Evolutionary conservation across 371 early-diverging fungal genomes (phyloP), one percentile per base, ranked within the genome.

Genomic region (Basidiobolus meristosporus): DNA sequence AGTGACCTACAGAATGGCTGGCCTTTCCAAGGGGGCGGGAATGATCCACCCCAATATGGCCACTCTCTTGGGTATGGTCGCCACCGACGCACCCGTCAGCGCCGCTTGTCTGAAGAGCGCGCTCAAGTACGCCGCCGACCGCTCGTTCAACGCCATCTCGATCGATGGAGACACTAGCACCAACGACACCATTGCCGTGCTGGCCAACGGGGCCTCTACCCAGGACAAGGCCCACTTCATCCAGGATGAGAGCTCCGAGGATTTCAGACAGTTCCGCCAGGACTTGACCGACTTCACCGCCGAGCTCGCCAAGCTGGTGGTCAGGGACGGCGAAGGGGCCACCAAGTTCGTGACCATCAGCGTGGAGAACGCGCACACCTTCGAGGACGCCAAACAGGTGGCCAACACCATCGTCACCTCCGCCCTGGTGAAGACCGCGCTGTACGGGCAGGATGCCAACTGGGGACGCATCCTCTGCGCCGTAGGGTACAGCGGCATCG

Each of bases 11-110:
- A 54, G 77, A 20, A 68, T 95, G 62, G 86, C 87, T 0, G 96
- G 96, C 12, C 82, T 90, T 57, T 72, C 83, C 32, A 95, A 95
- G 59, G 96, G 93, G 26, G 91, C 93, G 0, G 91, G 93, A 7
- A 93, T 93, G 93, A 87, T 84, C 41, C 87, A 86, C 44, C 87
- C 88, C 17, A 77, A 84, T 51, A 84, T 84, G 87, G 96, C 92
- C 7, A 95, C 96, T 4, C 57, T 95, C 51, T 65, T 95, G 26
- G 75, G 80, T 6, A 73, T 78, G 23, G 63, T 91, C 34, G 82
- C 77, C 28, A 95, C 91, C 0, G 96, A 95, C 59, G 71, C 72
- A 7, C 49, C 66, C 7, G 63, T 95, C 4, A 52, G 65, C 7
- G 64, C 75, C 9, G 43, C 45, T 0, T 54, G 72, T 19, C 59